Percentiles rank a stretch among this genome's conserved stretches.
Evolutionary conservation across 2,329 filamentous ascomycete species (phyloP).

Genomic region (Fusarium keratoplasticum): DNA sequence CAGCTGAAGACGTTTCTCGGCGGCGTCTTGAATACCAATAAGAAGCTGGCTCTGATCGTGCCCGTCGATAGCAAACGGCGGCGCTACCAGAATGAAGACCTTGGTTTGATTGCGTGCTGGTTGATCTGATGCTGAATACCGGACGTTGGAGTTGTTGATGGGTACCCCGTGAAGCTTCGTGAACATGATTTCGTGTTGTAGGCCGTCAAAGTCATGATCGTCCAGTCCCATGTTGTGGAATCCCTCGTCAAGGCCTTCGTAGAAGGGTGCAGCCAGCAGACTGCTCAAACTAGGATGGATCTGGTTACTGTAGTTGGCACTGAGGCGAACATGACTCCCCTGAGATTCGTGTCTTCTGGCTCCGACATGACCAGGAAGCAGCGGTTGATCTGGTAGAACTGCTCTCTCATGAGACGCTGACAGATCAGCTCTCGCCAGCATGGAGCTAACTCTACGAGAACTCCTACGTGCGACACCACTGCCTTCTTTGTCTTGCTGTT

Average conservation of each 20-base stretch:
- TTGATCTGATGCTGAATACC: conserved; percentile 67
- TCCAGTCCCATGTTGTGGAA: conserved; percentile 79
- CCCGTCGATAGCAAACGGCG: conserved; percentile 66
- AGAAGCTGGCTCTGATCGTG: conserved; percentile 66
- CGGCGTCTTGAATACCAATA: conserved; percentile 76
- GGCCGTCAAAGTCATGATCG: conserved; percentile 76
- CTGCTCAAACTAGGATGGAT: conserved; percentile 68
- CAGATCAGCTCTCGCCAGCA: conserved; percentile 87
- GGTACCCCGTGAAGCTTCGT: conserved; percentile 77
- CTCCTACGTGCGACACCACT: conserved; percentile 66
- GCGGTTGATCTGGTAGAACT: conserved; percentile 78
- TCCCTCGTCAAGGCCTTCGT: conserved; percentile 77
- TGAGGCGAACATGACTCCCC: conserved; percentile 54
- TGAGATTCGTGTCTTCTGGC: conserved; percentile 79
- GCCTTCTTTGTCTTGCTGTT: conserved; percentile 70
- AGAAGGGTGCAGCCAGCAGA: conserved; percentile 75
- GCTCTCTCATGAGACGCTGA: conserved; percentile 85
- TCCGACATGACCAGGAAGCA: conserved; percentile 54
- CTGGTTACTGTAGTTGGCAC: conserved; percentile 58
- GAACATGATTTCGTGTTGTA: conserved; percentile 79
- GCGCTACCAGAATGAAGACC: conserved; percentile 75
- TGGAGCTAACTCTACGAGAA: conserved; percentile 87
- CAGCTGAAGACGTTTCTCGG: conserved; percentile 75
- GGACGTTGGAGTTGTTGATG: conserved; percentile 69
- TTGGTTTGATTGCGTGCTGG: conserved; percentile 67